Evolutionary conservation across 768 basidiomycete genomes (phyloP).

Genomic region (Lentinula guzmanii): DNA sequence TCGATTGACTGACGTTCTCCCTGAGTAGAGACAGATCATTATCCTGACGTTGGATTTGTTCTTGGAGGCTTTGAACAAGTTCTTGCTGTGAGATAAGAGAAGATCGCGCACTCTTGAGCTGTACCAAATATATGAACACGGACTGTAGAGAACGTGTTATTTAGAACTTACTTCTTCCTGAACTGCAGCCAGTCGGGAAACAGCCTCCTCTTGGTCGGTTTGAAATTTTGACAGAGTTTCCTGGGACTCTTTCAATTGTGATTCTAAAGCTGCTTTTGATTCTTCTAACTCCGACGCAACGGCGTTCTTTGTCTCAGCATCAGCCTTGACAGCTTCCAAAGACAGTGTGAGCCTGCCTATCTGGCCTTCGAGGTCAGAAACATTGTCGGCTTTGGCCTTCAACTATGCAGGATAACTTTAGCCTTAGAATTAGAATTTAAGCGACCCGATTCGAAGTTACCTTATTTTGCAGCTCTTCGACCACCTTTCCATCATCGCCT

Average conservation of each 20-base stretch:
- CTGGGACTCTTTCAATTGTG: conserved; percentile 37
- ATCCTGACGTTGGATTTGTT: conserved; percentile 46
- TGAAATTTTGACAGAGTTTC: conserved; percentile 32
- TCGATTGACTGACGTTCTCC: conserved; percentile 45
- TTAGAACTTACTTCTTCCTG: conserved; percentile 43
- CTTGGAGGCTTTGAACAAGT: conserved; percentile 40
- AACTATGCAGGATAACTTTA: conserved; percentile 35
- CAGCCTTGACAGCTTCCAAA: conserved; percentile 38
- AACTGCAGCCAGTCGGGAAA: conserved; percentile 32
- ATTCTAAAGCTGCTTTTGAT: conserved; percentile 43
- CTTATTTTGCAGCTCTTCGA: conserved; percentile 57
- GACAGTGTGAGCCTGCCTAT: conserved; percentile 43
- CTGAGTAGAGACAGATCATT: conserved; percentile 42
- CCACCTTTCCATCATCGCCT: conserved; percentile 45
- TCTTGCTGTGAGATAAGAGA: conserved; percentile 34
- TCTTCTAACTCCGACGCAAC: conserved; percentile 40
- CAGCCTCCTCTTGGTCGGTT: conserved; percentile 23
- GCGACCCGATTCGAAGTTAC: conserved; percentile 24
- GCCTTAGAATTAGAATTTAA: not conserved
- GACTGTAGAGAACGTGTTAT: not conserved
- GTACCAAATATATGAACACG: conserved; percentile 28
- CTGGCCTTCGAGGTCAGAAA: conserved; percentile 49
- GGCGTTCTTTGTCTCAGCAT: conserved; percentile 40
- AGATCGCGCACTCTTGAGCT: conserved; percentile 33
- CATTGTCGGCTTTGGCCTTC: conserved; percentile 46